Percentiles rank a stretch among this genome's conserved stretches.
These are phyloP conservation scores for Moelleriella libera DNA, from an alignment of 2,329 filamentous ascomycete genomes.

Conservation along the genomic window DNA sequence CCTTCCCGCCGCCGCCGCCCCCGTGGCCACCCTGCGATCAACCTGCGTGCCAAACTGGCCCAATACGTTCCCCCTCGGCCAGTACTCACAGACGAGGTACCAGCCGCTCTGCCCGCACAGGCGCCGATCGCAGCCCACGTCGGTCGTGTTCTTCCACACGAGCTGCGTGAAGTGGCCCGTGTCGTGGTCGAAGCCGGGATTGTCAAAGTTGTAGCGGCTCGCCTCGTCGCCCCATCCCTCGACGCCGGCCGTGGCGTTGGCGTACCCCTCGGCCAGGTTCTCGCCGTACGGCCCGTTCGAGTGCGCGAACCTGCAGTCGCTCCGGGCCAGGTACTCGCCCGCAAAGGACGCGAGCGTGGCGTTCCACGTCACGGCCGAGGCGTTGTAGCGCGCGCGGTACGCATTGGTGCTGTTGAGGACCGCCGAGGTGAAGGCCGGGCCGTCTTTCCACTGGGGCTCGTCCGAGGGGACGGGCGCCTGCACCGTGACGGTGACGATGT, in stretches of 20 bases:
- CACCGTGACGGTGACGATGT: conserved; percentile 1
- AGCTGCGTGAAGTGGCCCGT: conserved; percentile 64
- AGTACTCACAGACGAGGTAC: conserved; percentile 60
- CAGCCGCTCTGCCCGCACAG: conserved; percentile 36
- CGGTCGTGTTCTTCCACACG: conserved; percentile 51
- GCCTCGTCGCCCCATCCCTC: conserved; percentile 48
- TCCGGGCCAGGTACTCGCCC: conserved; percentile 27
- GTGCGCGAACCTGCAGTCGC: conserved; percentile 36
- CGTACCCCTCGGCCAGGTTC: conserved; percentile 57
- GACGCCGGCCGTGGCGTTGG: conserved; percentile 43
- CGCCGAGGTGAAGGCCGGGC: conserved; percentile 28
- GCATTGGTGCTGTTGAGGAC: conserved; percentile 52
- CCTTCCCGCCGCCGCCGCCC: background rate
- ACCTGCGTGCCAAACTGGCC: conserved; percentile 31
- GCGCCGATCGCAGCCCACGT: conserved; percentile 39
- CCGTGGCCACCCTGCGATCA: background rate
- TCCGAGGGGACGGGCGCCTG: conserved; percentile 1
- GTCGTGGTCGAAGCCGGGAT: conserved; percentile 38
- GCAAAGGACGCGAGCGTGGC: conserved; percentile 43
- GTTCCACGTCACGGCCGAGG: conserved; percentile 49
- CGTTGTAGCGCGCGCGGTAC: conserved; percentile 50
- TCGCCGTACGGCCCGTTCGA: conserved; percentile 54
- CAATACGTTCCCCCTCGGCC: conserved; percentile 49
- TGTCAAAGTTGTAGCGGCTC: conserved; percentile 40
- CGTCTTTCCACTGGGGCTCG: conserved; percentile 2